Evolutionary conservation across 805 yeast genomes (phyloP), one percentile per base, ranked within the genome.

Genomic region (Zygosaccharomyces rouxii): DNA sequence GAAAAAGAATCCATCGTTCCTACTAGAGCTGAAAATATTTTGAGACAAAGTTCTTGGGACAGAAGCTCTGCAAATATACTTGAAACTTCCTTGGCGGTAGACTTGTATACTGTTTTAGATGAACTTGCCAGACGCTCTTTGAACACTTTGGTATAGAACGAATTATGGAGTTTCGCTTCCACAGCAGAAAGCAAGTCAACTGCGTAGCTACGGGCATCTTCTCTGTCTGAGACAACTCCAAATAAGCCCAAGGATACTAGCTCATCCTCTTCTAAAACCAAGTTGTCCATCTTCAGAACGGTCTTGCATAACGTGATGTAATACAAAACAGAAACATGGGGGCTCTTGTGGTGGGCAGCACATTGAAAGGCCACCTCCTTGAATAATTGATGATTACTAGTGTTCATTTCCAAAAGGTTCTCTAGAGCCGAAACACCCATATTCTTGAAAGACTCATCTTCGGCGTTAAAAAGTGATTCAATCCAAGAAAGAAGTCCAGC

Each of bases 51-150:
- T 80, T 49, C 81, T 79, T n/a, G 88, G 71, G 62, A 80, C 76
- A 49, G 70, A 55, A 31, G 71, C 62, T 67, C 71, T 0, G 96
- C 90, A 63, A 88, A 79, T 51, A 83, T 81, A 6, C 83, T 77
- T 0, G 97, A 84, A 19, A 90, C 71, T 47, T 86, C 88, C 55
- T 85, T 84, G 47, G 92, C 77, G 0, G 95, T 95, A 37, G 92
- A 81, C 61, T 89, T 89, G 71, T 85, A 90, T 4, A 94, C 89
- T 5, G 89, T 86, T 56, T 85, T 80, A 5, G 95, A 84, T 29
- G 80, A 75, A 53, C 89, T 86, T 44, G 84, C 78, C 11, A 89
- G 78, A 31, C 87, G 76, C 59, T 87, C 92, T 30, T 80, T 77
- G 60, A 80, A 87, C 19, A 76, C 76, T 6, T 75, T 76, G 2